Base-by-base conservation (phyloP, 192 early-diverging fungal species). In the Linnemannia exigua region DNA sequence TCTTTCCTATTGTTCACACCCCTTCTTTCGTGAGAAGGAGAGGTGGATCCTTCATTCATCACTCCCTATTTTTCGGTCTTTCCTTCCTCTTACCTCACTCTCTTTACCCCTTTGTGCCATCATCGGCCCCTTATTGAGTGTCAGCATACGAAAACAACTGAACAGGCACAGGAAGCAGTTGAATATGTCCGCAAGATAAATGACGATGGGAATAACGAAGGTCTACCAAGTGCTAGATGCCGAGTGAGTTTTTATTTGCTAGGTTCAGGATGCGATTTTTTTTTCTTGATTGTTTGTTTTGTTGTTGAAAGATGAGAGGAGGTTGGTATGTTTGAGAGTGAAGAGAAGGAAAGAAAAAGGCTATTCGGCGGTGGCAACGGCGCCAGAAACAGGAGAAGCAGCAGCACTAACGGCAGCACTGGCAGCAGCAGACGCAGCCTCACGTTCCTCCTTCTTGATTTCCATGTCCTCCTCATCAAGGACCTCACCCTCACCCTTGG, bases 391-490 rank as follows among this genome's bases (percentile, higher is more conserved):
- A 63, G 58, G 28, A 31, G 70, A 33, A 20, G 17, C 8, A 20
- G 33, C 44, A 3, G 70, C n/a, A n/a, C n/a, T 14, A 17, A 11
- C 9, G 36, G 69, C 69, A 41, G 17, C 44, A 44, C 41, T 44
- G 41, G 41, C 41, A n/a, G 51, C 44, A 9, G 47, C 75, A 16
- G 67, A 35, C 7, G 82, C 50, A 16, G 70, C 71, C 8, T 67
- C 68, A 2, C 70, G n/a, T 16, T 72, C 54, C 47, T 79, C 73
- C 70, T 74, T 79, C 74, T 86, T 86, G 48, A 36, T 28, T 41
- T 80, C 84, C 44, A 86, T 79, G 41, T 86, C 84, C 14, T 86
- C 84, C 44, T 86, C 84, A 25, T 86, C 84, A 50, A 86, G 70
- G 33, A 86, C 84, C 41, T 72, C 84, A 16, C 84, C 84, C 33